Evolutionary conservation across 140 eudicot genomes (phyloP).

Genomic region (Flaveria floridana): DNA sequence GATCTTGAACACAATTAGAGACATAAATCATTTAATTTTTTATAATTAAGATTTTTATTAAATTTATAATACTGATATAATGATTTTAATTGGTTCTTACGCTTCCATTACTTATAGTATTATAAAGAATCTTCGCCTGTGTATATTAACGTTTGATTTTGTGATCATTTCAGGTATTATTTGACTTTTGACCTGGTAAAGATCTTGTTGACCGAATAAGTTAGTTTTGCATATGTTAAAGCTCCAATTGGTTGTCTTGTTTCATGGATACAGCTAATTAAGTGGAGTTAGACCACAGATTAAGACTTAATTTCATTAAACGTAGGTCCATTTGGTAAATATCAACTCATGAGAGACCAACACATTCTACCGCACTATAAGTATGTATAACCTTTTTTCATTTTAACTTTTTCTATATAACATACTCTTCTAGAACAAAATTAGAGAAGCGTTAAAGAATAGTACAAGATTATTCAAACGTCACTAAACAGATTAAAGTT

Average conservation of each 20-base stretch:
- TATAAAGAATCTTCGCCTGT: neutral
- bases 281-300: conserved; percentile 28
- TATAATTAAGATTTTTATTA: no score
- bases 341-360: conserved; percentile 7
- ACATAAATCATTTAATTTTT: no score
- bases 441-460: neutral
- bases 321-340: conserved; percentile 4
- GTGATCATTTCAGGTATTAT: conserved; percentile 6
- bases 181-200: conserved; percentile 17
- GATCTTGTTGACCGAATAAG: conserved; percentile 11
- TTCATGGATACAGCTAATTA: neutral
- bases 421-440: neutral
- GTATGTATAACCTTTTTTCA: neutral
- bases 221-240: conserved; percentile 6
- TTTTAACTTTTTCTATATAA: neutral
- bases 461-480: neutral
- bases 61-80: no score
- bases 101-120: no score
- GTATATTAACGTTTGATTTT: neutral
- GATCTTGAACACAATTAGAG: no score
- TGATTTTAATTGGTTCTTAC: neutral
- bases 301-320: neutral
- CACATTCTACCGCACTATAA: conserved; percentile 5
- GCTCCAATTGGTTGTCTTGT: conserved; percentile 13
- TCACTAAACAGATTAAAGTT: neutral